Evolutionary conservation across 176 grass and related monocot species (phyloP).

Genomic region (Oropetium thomaeum): DNA sequence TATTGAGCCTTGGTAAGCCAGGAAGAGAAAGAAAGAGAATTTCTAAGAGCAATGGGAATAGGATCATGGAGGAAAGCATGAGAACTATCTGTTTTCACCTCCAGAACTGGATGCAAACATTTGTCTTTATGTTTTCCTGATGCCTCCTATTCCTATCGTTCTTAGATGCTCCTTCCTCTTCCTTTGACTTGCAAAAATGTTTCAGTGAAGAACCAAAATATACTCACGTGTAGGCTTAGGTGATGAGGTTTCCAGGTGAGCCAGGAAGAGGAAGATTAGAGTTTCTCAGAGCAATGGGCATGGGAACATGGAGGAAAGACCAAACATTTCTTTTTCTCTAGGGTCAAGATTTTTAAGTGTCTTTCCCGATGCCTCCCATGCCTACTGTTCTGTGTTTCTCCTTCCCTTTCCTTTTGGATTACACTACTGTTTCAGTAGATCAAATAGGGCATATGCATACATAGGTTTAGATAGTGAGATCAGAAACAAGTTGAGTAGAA

Average conservation of each 20-base stretch:
- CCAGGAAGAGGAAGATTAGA: conserved; percentile 32
- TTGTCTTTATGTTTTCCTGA: conserved; percentile 6
- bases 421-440: neutral
- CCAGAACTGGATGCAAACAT: neutral
- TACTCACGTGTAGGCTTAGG: neutral
- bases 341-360: neutral
- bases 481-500: neutral
- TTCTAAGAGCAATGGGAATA: conserved; percentile 13
- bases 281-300: conserved; percentile 3
- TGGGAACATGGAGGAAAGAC: conserved; percentile 39
- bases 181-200: neutral
- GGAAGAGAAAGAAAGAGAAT: conserved; percentile 14
- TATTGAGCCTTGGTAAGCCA: neutral
- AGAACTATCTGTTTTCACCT: neutral
- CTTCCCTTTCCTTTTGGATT: conserved; percentile 31
- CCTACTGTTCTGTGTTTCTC: conserved; percentile 9
- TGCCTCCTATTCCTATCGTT: conserved; percentile 31
- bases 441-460: neutral
- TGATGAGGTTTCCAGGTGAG: neutral
- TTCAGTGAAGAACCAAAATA: neutral
- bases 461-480: neutral
- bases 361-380: conserved; percentile 25
- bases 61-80: conserved; percentile 37
- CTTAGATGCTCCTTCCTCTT: conserved; percentile 32
- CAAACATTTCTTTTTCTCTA: neutral